Percentiles rank a stretch among this genome's conserved stretches.
phyloP scores from a whole-genome alignment of 139 green algal genomes.

The Trebouxia sp. region DNA sequence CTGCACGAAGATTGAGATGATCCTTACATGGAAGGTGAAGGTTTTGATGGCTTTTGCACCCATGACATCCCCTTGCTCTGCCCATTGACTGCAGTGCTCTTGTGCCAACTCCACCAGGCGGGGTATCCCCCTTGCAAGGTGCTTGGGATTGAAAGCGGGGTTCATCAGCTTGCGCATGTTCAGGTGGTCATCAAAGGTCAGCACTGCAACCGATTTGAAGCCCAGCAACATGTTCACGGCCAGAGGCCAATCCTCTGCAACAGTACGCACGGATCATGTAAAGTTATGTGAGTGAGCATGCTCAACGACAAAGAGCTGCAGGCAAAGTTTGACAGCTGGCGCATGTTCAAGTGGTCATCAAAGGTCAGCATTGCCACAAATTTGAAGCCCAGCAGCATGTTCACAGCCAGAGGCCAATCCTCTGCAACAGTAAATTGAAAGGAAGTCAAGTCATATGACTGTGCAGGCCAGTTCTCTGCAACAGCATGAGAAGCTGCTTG shows the following conservation, averaged over 20 bases:
- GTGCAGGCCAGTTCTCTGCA: no score
- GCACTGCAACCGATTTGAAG: background rate
- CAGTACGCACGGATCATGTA: background rate
- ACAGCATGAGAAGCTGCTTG: no score
- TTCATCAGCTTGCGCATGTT: slow-evolving; percentile 22
- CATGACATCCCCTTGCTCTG: background rate
- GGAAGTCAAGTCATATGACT: no score
- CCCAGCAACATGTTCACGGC: background rate
- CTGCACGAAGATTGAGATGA: no score
- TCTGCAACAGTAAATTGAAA: background rate
- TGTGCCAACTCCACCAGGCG: slow-evolving; percentile 4
- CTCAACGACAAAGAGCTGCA: no score
- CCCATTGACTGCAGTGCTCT: background rate
- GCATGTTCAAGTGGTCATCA: slow-evolving; percentile 16
- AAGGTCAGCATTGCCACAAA: slow-evolving; percentile 4
- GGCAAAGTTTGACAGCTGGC: background rate
- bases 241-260: slow-evolving; percentile 18
- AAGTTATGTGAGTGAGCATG: no score
- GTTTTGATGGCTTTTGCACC: background rate
- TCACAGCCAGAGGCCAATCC: slow-evolving; percentile 8
- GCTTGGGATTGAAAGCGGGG: slow-evolving; percentile 9
- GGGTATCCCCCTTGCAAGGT: background rate
- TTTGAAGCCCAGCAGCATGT: background rate
- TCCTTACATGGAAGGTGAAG: slow-evolving; percentile 8
- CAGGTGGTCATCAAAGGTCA: slow-evolving; percentile 7